phyloP scores from a whole-genome alignment of 2,329 filamentous ascomycete species.

The Leptographium radiaticola region DNA sequence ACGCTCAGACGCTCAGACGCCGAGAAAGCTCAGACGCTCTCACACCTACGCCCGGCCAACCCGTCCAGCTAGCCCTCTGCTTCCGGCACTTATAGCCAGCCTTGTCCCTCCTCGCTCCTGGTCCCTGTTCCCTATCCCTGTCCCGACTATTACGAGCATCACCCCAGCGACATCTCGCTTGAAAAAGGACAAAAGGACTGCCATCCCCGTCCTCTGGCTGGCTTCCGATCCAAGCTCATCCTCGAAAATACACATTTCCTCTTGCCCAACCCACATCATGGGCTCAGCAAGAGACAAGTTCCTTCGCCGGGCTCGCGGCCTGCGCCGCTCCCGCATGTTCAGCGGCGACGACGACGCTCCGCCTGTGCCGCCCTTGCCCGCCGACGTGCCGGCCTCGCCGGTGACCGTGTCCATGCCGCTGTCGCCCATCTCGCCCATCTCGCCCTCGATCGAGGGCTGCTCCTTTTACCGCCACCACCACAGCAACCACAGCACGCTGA shows the following conservation, averaged over 20 bases:
- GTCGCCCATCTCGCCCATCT: conserved; percentile 4
- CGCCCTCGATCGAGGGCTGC: not conserved
- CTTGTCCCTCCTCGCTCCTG: not conserved
- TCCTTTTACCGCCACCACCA: not conserved
- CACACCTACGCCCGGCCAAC: not conserved
- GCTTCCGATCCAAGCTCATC: too few relatives aligned
- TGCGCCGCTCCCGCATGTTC: not conserved
- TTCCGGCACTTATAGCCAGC: not conserved
- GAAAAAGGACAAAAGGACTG: not conserved
- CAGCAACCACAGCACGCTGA: not conserved
- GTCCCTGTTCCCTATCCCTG: not conserved
- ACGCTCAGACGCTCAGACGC: too few relatives aligned
- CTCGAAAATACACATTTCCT: too few relatives aligned
- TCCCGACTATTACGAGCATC: not conserved
- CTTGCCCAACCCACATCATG: too few relatives aligned
- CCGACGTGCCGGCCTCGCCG: not conserved
- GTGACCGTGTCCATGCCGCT: not conserved
- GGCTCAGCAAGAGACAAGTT: not conserved
- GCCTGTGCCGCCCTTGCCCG: not conserved
- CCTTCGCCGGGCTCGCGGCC: not conserved
- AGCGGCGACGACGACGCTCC: not conserved
- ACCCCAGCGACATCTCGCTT: not conserved
- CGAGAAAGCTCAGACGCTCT: not conserved
- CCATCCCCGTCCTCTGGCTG: not conserved
- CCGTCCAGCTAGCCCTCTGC: not conserved